Evolutionary conservation across 768 basidiomycete species (phyloP), one percentile per base, ranked within the genome.

Genomic region (Guyanaporus albipodus): DNA sequence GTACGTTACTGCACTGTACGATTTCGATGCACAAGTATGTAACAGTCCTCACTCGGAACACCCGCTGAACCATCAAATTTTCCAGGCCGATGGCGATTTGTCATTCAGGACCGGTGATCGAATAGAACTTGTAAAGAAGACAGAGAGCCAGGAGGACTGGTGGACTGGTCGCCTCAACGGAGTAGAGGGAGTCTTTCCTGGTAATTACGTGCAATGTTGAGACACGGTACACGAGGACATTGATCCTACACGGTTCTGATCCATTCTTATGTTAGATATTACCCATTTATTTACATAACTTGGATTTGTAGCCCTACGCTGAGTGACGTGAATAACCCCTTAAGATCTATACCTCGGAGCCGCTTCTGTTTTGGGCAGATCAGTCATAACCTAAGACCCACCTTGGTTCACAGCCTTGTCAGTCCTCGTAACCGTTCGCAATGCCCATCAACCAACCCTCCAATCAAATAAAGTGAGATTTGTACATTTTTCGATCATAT

Each of bases 141-240:
- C 85, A 15, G 79, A 77, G 7, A 93, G 82, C 58, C 62, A 83
- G 22, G 91, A 98, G 62, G 94, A 98, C 62, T 97, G 94, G 94
- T 98, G 95, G 95, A 96, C 93, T 22, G 94, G 95, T 7, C 77
- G 79, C 58, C 43, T 95, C 55, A 82, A 90, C 54, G 92, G 92
- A 7, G 63, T 66, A 51, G 80, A 90, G 63, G 94, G 94, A 8
- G 87, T 93, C 14, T 97, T 97, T 70, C 95, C 94, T 45, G 90
- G 88, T 79, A 70, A 63, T 67, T 70, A 66, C 27, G 64, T 66
- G 18, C 66, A 68, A 42, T 60, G 19, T 45, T 53, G 34, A 41
- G 19, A 38, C 28, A 28, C 15, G 23, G 33, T 18, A 28, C 40
- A 14, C 24, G 28, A 43, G 10, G 21, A 44, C 33, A 15, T 40